Base-by-base conservation (phyloP, 2,329 filamentous ascomycete genomes). In the Xylariaceae sp. region DNA sequence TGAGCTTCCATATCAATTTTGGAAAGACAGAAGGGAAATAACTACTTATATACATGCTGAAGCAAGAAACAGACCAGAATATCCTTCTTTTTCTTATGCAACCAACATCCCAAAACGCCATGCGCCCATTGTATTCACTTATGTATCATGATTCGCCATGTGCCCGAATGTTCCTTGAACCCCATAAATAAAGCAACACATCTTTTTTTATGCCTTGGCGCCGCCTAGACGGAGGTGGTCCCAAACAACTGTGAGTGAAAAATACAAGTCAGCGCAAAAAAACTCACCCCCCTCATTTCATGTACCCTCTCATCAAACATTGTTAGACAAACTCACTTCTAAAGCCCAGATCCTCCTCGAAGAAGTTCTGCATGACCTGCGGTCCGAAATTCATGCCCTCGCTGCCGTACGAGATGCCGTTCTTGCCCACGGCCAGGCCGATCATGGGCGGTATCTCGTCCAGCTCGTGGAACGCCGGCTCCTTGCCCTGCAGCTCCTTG, bases 381-480 rank as follows among this genome's bases (percentile, higher is more conserved):
- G 77, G 73, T 1, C 83, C 82, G 29, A 66, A 70, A 17, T 67
- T 66, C 30, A 77, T 75, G 0, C 81, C 81, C 1, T 68, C 68
- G 0, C 74, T 70, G 31, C 71, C 73, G 50, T 78, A 86, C 1
- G 75, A 73, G 2, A 88, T 68, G 1, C 80, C 83, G 52, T 79
- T 76, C 58, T 78, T 81, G 23, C 84, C 85, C 2, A 88, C 69
- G 0, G 83, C 83, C 3, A 88, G 62, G 0, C 78, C 82, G 46
- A 89, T 88, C 66, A 83, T 76, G 11, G 81, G 71, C 11, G 76
- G 71, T 8, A 82, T 68, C 34, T 74, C 68, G 1, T 62, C 61
- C 9, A 84, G 62, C 42, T 69, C 60, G 27, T 67, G 57, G 41
- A 73, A 74, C 18, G 63, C 59, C 3, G 76, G 69, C 26, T 57